Evolutionary conservation across 768 basidiomycete species (phyloP).

Genomic region (Tulasnella sp.): DNA sequence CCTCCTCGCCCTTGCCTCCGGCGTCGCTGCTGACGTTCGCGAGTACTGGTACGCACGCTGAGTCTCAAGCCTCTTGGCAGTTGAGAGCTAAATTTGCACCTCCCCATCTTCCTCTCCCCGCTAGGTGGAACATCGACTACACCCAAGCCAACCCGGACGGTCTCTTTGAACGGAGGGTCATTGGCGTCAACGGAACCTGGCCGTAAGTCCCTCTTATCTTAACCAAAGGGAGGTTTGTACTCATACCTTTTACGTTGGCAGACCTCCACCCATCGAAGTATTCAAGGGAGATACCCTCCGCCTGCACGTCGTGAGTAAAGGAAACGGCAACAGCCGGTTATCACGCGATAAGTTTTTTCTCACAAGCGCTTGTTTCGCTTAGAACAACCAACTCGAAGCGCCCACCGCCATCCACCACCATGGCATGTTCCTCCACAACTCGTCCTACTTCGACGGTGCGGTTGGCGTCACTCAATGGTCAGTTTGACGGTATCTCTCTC

Average conservation of each 20-base stretch:
- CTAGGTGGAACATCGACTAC: slow-evolving; percentile 80
- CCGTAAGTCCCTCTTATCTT: slow-evolving; percentile 45
- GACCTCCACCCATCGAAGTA: slow-evolving; percentile 73
- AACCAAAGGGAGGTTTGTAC: neutral
- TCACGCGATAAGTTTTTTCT: neutral
- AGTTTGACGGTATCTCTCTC: slow-evolving; percentile 13
- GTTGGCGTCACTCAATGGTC: slow-evolving; percentile 75
- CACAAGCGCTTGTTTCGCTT: neutral
- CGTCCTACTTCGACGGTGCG: slow-evolving; percentile 86
- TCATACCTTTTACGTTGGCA: slow-evolving; percentile 22
- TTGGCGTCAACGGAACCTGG: slow-evolving; percentile 90
- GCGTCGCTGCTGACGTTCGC: slow-evolving; percentile 8
- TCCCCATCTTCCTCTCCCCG: neutral
- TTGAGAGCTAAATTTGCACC: neutral
- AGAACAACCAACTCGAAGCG: slow-evolving; percentile 49
- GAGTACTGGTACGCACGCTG: slow-evolving; percentile 24
- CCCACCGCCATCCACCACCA: slow-evolving; percentile 78
- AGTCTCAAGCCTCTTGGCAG: neutral
- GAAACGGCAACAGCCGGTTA: no score
- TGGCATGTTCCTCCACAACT: slow-evolving; percentile 87
- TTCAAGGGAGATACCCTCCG: slow-evolving; percentile 58
- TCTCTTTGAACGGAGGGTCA: slow-evolving; percentile 56
- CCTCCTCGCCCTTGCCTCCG: slow-evolving; percentile 16
- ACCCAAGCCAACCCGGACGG: slow-evolving; percentile 79
- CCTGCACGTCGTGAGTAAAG: slow-evolving; percentile 47